Base-by-base conservation (phyloP, 139 green algal genomes). In the Astrephomene gubernaculifera region DNA sequence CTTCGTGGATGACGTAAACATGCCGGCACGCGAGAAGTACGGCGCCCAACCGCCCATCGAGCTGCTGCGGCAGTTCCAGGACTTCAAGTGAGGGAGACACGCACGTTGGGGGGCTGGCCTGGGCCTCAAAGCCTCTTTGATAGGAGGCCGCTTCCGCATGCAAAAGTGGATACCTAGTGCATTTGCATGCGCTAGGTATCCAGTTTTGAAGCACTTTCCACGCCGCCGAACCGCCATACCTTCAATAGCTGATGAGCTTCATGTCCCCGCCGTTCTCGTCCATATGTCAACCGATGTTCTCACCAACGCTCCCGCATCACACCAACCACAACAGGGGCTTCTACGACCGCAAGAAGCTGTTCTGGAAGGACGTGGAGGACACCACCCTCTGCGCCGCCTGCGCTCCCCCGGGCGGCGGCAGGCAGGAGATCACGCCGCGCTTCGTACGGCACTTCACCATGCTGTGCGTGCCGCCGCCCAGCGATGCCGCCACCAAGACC, bases 1-100 rank as follows among this genome's bases (percentile, higher is more conserved):
- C 86, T 97, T 97, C 83, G 92, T 98, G 61, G 95, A 98, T 85
- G 95, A 98, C 81, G 90, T 98, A 38, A 98, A 98, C 91, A 96
- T 98, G 95, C 95, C 95, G 1, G 93, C 93, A 10, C 81, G 92
- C 17, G 95, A 98, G 86, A 92, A 81, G 43, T 98, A 96, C 86
- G 95, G 95, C 44, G 93, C 94, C 19, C 94, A 97, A 87, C 95
- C 95, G 43, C 93, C 95, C 5, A 87, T 98, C 12, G 94, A 98
- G 92, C 92, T 97, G 75, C 90, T 98, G 76, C 90, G 95, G 17
- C 95, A 97, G 90, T 95, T 97, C 88, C 93, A 96, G 83, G 94
- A 98, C 89, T 94, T 94, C 84, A 86, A 82, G 79, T 85, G 79
- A 38, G 79, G 9, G 5, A 39, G 29, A 29, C 61, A n/a, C n/a